Conservation (phyloP, 225 moss, liverwort and hornwort species). For the Takakia lepidozioides region DNA sequence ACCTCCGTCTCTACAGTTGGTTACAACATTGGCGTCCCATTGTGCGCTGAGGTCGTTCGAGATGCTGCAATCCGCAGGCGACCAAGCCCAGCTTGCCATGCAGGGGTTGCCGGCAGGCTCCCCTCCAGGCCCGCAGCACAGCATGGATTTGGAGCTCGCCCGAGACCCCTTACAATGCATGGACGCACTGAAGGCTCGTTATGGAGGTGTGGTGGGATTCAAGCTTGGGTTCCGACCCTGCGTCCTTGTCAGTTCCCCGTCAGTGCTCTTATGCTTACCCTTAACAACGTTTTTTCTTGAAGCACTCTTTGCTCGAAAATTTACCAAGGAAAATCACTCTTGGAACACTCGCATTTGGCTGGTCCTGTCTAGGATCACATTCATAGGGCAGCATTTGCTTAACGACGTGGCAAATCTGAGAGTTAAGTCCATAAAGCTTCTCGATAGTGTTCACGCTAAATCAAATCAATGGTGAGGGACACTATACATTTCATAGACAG, state of each 20-base stretch:
- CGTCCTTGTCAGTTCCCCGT: conserved; percentile 67
- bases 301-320: too few relatives aligned
- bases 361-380: too few relatives aligned
- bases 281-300: background rate
- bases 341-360: too few relatives aligned
- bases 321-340: too few relatives aligned
- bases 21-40: conserved; percentile 20
- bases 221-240: conserved; percentile 46
- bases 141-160: conserved; percentile 54
- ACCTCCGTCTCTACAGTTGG: conserved; percentile 22
- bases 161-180: conserved; percentile 46
- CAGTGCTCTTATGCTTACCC: conserved; percentile 7
- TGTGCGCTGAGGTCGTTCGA: conserved; percentile 22
- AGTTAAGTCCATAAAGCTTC: too few relatives aligned
- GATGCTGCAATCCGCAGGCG: conserved; percentile 9
- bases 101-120: conserved; percentile 21
- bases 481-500: too few relatives aligned
- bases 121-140: conserved; percentile 48
- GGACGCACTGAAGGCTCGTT: conserved; percentile 36
- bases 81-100: conserved; percentile 13
- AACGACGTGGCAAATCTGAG: too few relatives aligned
- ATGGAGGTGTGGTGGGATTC: conserved; percentile 51
- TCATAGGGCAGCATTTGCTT: too few relatives aligned
- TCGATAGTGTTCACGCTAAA: too few relatives aligned
- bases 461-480: too few relatives aligned